Conservation (phyloP, 805 yeast species). For the Ogataea pilisensis region DNA sequence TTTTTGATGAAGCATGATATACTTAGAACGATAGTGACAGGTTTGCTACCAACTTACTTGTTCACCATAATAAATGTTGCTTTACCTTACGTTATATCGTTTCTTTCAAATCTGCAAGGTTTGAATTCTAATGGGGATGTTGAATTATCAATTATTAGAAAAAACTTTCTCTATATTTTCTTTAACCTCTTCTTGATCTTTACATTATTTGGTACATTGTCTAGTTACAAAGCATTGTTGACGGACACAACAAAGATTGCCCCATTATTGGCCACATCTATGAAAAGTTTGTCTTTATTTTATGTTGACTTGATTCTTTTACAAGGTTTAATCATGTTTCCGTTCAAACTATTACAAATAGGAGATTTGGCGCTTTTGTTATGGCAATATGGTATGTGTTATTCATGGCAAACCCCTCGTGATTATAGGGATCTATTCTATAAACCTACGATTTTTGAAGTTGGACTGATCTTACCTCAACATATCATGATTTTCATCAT, state of each 20-base stretch:
- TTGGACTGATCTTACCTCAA: constrained; percentile 59
- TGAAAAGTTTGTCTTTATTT: constrained; percentile 48
- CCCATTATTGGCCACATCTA: constrained; percentile 48
- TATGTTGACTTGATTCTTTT: constrained; percentile 60
- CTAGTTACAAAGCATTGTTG: constrained; percentile 54
- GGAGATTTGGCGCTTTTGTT: constrained; percentile 49
- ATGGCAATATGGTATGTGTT: constrained; percentile 35
- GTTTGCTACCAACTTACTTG: constrained; percentile 57
- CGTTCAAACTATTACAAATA: constrained; percentile 50
- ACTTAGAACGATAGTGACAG: constrained; percentile 53
- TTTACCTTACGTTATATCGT: constrained; percentile 53
- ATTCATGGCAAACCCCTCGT: constrained; percentile 43
- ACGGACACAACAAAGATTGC: constrained; percentile 59
- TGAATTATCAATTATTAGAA: constrained; percentile 52
- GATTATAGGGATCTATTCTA: constrained; percentile 48
- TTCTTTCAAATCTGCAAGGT: constrained; percentile 48
- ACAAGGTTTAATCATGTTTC: constrained; percentile 67
- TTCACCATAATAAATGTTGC: constrained; percentile 50
- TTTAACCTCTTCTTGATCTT: constrained; percentile 59
- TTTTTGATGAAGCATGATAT: constrained; percentile 46
- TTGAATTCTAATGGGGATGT: constrained; percentile 53
- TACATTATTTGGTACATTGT: constrained; percentile 57
- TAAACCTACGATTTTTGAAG: constrained; percentile 56
- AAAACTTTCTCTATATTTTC: constrained; percentile 57
- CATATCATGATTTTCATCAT: constrained; percentile 56